Conservation (phyloP, 169 alveolate species). For the Cyclospora cayetanensis region DNA sequence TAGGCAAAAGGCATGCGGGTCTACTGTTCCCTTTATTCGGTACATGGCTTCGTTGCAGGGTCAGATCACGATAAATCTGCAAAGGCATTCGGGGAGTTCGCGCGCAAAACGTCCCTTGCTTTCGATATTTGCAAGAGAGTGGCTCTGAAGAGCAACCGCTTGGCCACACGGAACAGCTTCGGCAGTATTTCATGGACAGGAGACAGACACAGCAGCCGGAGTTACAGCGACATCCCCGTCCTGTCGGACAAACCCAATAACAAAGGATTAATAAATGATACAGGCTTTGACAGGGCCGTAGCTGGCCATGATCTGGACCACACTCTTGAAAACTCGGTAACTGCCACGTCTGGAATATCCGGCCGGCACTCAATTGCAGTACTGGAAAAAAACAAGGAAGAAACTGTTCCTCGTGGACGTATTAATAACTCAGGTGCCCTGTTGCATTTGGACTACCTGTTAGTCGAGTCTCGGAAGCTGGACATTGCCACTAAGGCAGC, state of each 20-base stretch:
- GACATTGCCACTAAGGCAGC: constrained; percentile 44
- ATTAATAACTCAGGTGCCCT: not conserved
- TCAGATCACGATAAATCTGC: constrained; percentile 49
- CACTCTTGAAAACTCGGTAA: not conserved
- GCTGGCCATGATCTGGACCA: constrained; percentile 44
- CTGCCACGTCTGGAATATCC: not conserved
- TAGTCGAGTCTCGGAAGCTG: not conserved
- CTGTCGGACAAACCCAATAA: constrained; percentile 2
- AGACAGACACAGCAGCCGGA: constrained; percentile 34
- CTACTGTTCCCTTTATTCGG: not conserved
- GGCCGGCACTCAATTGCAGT: not conserved
- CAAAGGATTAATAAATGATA: not conserved
- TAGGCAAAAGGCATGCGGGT: too few species aligned
- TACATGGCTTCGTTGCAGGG: constrained; percentile 21
- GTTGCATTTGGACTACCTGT: not conserved
- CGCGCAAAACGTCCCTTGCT: constrained; percentile 38
- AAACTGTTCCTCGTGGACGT: not conserved
- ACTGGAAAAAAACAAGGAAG: not conserved
- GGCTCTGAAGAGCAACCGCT: constrained; percentile 24
- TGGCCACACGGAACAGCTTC: constrained; percentile 22
- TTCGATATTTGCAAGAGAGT: constrained; percentile 61
- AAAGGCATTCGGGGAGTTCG: constrained; percentile 56
- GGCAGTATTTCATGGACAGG: not conserved
- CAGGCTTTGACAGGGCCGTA: constrained; percentile 21
- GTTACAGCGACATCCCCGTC: not conserved